Percentiles rank a stretch among this genome's conserved stretches.
Conservation (phyloP, 1,139 yeast genomes). For the Yamadazyma atmosphaerica region DNA sequence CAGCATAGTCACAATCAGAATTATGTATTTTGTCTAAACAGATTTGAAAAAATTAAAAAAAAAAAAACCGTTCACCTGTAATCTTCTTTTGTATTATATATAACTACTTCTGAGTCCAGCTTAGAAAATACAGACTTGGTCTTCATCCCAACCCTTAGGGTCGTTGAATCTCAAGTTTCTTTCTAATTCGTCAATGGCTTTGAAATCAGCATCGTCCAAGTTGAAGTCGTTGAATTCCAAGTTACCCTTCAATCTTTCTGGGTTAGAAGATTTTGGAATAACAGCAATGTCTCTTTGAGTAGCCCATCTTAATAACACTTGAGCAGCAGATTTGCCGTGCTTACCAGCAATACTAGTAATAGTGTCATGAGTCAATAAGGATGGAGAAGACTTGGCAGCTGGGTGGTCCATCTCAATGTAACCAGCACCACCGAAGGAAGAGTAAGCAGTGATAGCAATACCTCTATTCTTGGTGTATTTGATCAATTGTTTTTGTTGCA, state of each 20-base stretch:
- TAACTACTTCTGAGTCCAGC: slow-evolving; percentile 1
- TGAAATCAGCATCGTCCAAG: slow-evolving; percentile 54
- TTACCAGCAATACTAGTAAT: slow-evolving; percentile 54
- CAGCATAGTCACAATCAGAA: background rate
- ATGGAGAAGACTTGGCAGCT: slow-evolving; percentile 51
- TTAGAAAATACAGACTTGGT: slow-evolving; percentile 14
- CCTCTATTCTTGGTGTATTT: slow-evolving; percentile 61
- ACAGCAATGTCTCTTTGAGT: slow-evolving; percentile 71
- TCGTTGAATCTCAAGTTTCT: slow-evolving; percentile 78
- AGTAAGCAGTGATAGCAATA: slow-evolving; percentile 78
- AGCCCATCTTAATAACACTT: slow-evolving; percentile 78
- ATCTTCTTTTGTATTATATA: too few species aligned
- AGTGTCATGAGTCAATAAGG: slow-evolving; percentile 55
- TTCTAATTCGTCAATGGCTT: slow-evolving; percentile 57
- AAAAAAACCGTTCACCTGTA: too few species aligned
- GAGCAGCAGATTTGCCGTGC: slow-evolving; percentile 56
- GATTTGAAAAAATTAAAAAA: slow-evolving; percentile 2
- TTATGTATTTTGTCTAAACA: slow-evolving; percentile 3
- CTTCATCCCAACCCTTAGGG: slow-evolving; percentile 40
- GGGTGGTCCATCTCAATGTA: slow-evolving; percentile 58
- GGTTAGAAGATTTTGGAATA: slow-evolving; percentile 72
- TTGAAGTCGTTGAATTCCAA: slow-evolving; percentile 56
- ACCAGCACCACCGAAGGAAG: slow-evolving; percentile 81
- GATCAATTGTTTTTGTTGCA: slow-evolving; percentile 71
- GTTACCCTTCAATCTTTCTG: slow-evolving; percentile 59